phyloP scores from a whole-genome alignment of 495 filamentous ascomycete genomes.

The Rostrohypoxylon terebratum region DNA sequence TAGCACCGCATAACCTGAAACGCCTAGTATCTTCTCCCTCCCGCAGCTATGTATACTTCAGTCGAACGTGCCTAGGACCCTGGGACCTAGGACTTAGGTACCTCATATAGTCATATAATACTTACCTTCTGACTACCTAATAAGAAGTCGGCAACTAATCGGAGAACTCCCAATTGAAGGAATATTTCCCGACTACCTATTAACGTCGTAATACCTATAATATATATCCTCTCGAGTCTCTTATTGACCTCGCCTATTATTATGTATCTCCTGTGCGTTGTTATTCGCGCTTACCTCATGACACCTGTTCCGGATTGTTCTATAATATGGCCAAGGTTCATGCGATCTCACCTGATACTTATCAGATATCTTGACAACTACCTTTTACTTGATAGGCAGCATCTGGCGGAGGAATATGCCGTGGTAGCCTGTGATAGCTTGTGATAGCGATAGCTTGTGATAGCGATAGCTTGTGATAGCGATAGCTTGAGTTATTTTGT shows the following conservation, averaged over 20 bases:
- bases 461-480: neutral
- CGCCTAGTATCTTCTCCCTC: constrained; percentile 24
- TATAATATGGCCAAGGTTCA: neutral
- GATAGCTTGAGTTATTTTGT: constrained; percentile 6
- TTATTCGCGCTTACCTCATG: constrained; percentile 3
- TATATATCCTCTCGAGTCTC: too few species aligned
- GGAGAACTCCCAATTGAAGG: constrained; percentile 28
- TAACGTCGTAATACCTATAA: too few species aligned
- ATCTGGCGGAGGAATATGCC: neutral
- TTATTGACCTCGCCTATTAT: too few species aligned
- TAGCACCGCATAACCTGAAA: constrained; percentile 46
- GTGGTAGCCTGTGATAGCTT: neutral
- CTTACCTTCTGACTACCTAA: too few species aligned
- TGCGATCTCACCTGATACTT: neutral
- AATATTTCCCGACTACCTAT: constrained; percentile 31
- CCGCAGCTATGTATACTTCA: constrained; percentile 22
- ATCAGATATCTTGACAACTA: neutral
- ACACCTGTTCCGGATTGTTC: neutral
- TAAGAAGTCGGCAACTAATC: constrained; percentile 12
- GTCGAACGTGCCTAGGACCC: constrained; percentile 24
- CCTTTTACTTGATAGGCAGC: neutral
- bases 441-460: neutral
- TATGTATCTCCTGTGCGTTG: too few species aligned
- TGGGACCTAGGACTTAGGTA: too few species aligned
- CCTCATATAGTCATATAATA: too few species aligned